Evolutionary conservation across 306 rosid genomes (phyloP).

Genomic region (Prunus fruticosa): DNA sequence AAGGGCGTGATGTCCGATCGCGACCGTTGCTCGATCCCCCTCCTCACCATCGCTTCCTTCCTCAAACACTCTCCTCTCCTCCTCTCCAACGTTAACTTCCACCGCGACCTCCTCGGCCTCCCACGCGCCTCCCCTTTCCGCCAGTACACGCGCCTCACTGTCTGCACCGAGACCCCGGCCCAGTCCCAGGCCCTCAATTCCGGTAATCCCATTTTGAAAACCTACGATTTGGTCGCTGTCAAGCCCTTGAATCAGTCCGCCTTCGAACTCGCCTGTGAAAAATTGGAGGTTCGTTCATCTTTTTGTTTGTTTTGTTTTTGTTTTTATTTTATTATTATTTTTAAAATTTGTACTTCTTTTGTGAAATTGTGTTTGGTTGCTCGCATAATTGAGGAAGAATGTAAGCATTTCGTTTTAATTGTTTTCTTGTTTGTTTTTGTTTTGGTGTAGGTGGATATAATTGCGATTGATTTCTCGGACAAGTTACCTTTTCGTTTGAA

Average conservation of each 20-base stretch:
- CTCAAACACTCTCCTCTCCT: slow-evolving; percentile 65
- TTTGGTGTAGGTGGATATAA: slow-evolving; percentile 65
- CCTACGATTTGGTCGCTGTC: slow-evolving; percentile 75
- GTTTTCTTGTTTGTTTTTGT: background rate
- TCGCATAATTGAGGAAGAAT: background rate
- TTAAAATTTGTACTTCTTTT: background rate
- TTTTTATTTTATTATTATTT: too few relatives aligned
- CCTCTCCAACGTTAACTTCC: slow-evolving; percentile 60
- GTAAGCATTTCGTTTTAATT: background rate
- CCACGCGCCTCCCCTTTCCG: slow-evolving; percentile 67
- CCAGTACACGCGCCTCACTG: slow-evolving; percentile 86
- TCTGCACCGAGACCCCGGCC: slow-evolving; percentile 37
- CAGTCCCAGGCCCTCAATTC: slow-evolving; percentile 63
- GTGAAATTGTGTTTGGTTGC: background rate
- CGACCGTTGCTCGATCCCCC: slow-evolving; percentile 72
- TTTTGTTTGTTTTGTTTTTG: background rate
- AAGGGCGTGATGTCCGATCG: slow-evolving; percentile 84
- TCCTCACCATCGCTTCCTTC: slow-evolving; percentile 57
- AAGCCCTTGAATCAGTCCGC: slow-evolving; percentile 58
- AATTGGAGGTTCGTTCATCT: slow-evolving; percentile 54
- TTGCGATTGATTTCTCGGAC: slow-evolving; percentile 67
- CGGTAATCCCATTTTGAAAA: slow-evolving; percentile 75
- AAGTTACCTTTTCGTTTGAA: slow-evolving; percentile 71
- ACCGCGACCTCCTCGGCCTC: slow-evolving; percentile 61
- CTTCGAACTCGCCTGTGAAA: slow-evolving; percentile 74